phyloP scores from a whole-genome alignment of 805 yeast species.

The Pichia rugopelliculosa region DNA sequence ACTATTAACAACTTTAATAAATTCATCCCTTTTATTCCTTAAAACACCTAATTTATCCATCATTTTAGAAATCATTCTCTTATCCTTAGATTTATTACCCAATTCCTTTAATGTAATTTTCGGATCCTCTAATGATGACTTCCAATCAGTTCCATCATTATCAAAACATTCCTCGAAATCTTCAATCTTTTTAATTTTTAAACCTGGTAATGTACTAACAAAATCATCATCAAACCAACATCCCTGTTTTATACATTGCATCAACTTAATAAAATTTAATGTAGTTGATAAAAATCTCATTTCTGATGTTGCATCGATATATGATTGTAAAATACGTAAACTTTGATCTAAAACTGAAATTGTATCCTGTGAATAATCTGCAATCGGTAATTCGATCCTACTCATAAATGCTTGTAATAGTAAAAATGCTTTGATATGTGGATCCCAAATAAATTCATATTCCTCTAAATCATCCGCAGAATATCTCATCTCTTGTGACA shows the following conservation, averaged over 20 bases:
- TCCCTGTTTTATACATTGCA: conserved; percentile 87
- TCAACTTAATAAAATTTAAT: conserved; percentile 51
- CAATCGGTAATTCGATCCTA: conserved; percentile 77
- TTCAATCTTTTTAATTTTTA: conserved; percentile 18
- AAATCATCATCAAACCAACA: conserved; percentile 80
- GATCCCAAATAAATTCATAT: conserved; percentile 73
- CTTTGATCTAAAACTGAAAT: conserved; percentile 90
- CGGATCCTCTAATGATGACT: conserved; percentile 18
- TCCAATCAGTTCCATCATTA: conserved; percentile 32
- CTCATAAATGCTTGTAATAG: conserved; percentile 67
- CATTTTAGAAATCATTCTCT: conserved; percentile 25
- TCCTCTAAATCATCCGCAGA: conserved; percentile 48
- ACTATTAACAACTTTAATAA: conserved; percentile 43
- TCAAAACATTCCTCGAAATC: conserved; percentile 17
- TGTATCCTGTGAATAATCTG: conserved; percentile 92
- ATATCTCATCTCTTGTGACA: conserved; percentile 68
- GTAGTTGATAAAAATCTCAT: conserved; percentile 63
- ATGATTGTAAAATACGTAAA: conserved; percentile 88
- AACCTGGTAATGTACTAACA: conserved; percentile 48
- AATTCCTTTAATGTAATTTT: conserved; percentile 31
- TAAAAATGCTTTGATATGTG: conserved; percentile 72
- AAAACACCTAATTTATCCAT: conserved; percentile 36
- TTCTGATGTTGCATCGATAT: conserved; percentile 83
- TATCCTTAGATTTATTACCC: conserved; percentile 34
- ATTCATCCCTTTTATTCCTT: conserved; percentile 37